Evolutionary conservation across 2,329 filamentous ascomycete species (phyloP), one percentile per base, ranked within the genome.

Genomic region (Ophiostoma angusticollis): DNA sequence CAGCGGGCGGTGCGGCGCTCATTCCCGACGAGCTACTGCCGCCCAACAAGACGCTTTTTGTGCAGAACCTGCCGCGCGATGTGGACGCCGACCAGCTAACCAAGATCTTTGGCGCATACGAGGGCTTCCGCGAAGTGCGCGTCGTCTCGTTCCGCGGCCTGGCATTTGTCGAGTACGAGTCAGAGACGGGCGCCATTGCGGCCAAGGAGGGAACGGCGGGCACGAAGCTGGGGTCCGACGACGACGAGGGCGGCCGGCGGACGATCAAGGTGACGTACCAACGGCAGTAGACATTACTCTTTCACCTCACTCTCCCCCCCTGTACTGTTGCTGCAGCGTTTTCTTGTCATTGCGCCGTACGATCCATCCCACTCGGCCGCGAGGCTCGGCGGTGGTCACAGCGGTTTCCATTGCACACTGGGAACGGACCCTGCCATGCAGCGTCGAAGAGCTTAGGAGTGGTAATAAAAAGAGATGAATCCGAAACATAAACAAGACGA

Each of bases 1-100:
- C 35, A 8, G 42, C 32, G 8, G 33, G 29, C 29, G 64, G 67
- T 31, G 60, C 40, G 14, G 61, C 55, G 19, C 80, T 86, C 40
- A 79, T 96, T 14, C 86, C 87, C n/a, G 91, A 96, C 71, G 91
- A 98, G 62, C 96, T 94, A 59, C 74, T 96, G 4, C 89, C 89
- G 4, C 89, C 91, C 25, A 96, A 96, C 73, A 95, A 94, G 66
- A 93, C 86, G 49, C 72, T 98, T 25, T 93, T 96, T 63, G 67
- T 96, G 45, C 85, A 93, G 64, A 89, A 96, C 52, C 63, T 98
- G 25, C 87, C 91, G 8, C 84, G 89, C 47, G 82, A 85, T 47
- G 85, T 83, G 60, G 82, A 83, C 57, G 76, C 84, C 52, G 86
- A 93, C 47, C 74, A 70, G 18, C 72, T 98, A 39, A 80, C 78